Base-by-base conservation (phyloP, 352 stramenopile species). In the Phytophthora litchii region DNA sequence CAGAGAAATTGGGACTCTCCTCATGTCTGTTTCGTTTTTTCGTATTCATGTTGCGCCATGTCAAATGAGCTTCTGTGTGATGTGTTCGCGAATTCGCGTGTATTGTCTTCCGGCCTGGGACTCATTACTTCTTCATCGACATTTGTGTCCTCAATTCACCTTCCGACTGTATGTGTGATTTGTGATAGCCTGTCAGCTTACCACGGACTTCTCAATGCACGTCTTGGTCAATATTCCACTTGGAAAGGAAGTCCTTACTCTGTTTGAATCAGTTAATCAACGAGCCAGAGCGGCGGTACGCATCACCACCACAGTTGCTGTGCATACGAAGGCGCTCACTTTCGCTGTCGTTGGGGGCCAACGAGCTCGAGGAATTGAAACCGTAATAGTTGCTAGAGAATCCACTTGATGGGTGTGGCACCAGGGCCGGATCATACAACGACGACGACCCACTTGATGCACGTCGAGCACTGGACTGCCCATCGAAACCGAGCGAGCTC, bases 381-480 rank as follows among this genome's bases (percentile, higher is more conserved):
- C 63, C 78, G 46, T 79, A 79, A 35, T 74, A 72, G 6, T 66
- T 64, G 34, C 55, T 72, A 1, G 71, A 62, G 19, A 78, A 74
- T 43, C 52, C 61, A 41, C 41, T 67, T 1, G 66, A 58, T 12
- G 64, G 31, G 37, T 78, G 69, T 10, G 80, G 64, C 23, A 80
- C 63, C 45, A 88, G 64, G 13, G 78, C 70, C 13, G 78, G 77
- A 46, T 91, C 78, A 46, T 83, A 86, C 29, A 82, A 88, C 43
- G 64, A 67, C 12, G 56, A 34, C 9, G 56, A 41, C 0, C 43
- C 56, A 32, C 64, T 67, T 8, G 65, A 76, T 20, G 61, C 43
- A 45, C 47, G 63, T 27, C 49, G 41, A 45, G 25, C 47, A 43
- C 16, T 59, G 4, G 43, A 60, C 36, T 67, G 62, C 6, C 42